Evolutionary conservation across 2,329 filamentous ascomycete species (phyloP).

Genomic region (Paecilomyces niveus): DNA sequence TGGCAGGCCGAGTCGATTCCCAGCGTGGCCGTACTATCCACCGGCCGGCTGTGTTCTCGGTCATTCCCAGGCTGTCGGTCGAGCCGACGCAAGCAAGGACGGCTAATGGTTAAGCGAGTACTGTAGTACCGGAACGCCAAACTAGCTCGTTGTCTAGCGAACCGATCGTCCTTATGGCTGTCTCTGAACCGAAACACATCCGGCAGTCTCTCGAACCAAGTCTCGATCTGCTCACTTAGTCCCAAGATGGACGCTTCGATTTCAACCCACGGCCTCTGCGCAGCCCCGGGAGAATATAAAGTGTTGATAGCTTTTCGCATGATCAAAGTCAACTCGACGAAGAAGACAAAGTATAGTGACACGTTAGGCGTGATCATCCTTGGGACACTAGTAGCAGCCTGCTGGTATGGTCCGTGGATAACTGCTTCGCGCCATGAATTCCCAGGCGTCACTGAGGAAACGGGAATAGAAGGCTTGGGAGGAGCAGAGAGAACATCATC

Average conservation of each 20-base stretch:
- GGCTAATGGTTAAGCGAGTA: constrained; percentile 35
- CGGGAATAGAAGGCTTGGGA: constrained; percentile 5
- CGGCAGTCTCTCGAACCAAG: constrained; percentile 33
- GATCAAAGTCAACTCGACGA: constrained; percentile 29
- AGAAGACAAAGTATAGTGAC: constrained; percentile 33
- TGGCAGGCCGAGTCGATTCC: constrained; percentile 31
- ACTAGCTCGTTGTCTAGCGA: constrained; percentile 25
- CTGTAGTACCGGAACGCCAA: constrained; percentile 38
- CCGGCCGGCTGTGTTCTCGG: constrained; percentile 20
- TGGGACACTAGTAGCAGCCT: constrained; percentile 1
- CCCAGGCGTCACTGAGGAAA: constrained; percentile 6
- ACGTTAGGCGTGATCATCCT: constrained; percentile 27
- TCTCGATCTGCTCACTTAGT: constrained; percentile 28
- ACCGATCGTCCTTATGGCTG: constrained; percentile 17
- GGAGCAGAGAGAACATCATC: constrained; percentile 14
- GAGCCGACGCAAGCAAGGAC: constrained; percentile 36
- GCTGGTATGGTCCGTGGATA: neutral
- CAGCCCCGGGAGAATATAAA: constrained; percentile 31
- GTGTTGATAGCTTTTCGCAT: constrained; percentile 29
- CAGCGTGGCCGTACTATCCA: constrained; percentile 23
- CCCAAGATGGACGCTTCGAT: constrained; percentile 27
- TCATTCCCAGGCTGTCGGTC: constrained; percentile 20
- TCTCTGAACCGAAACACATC: constrained; percentile 27
- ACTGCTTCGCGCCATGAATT: constrained; percentile 15
- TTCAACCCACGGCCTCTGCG: constrained; percentile 28